Evolutionary conservation across 441 rosid species (phyloP), one percentile per base, ranked within the genome.

Genomic region (Erodium moschatum): DNA sequence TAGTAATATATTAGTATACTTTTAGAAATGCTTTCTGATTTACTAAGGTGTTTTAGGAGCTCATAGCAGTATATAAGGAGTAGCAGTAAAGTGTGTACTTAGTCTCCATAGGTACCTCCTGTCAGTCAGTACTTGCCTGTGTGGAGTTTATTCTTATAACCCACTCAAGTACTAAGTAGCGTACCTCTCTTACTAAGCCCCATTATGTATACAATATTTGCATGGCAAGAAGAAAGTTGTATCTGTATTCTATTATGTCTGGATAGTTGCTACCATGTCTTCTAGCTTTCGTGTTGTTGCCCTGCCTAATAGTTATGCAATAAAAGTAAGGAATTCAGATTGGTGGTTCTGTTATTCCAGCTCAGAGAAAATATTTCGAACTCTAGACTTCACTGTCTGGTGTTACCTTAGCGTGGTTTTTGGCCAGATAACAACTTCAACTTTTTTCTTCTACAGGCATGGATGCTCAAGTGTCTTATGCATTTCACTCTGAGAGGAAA

Each of bases 391-490:
- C 40, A 7, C 8, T 6, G 0, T 35, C 40, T 8, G 1, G 9
- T 35, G 40, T 35, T 5, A 5, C 40, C 40, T 35, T 35, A 33
- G 0, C 40, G 9, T 35, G 40, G 38, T 33, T 35, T 35, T 35
- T 5, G 40, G 1, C 40, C 6, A 0, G 9, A 5, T 35, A 54
- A 44, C 4, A 27, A 46, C 46, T 60, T 79, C 42, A 64, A 27
- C 71, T 64, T 29, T 79, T 62, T 35, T 35, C 40, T 70, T 48
- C 16, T 72, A 29, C 79, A 93, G 98, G 97, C 71, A 93, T 91
- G 97, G 98, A 93, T 83, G 96, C 98, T 76, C 97, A 93, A 79
- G 64, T 93, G 70, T 91, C 98, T 58, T 89, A 91, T 83, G 97
- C 95, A 69, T 91, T 93, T 89, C 98, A 93, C 80, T 89, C 95